Base-by-base conservation (phyloP, 2,329 filamentous ascomycete species). In the Monosporascus sp. region DNA sequence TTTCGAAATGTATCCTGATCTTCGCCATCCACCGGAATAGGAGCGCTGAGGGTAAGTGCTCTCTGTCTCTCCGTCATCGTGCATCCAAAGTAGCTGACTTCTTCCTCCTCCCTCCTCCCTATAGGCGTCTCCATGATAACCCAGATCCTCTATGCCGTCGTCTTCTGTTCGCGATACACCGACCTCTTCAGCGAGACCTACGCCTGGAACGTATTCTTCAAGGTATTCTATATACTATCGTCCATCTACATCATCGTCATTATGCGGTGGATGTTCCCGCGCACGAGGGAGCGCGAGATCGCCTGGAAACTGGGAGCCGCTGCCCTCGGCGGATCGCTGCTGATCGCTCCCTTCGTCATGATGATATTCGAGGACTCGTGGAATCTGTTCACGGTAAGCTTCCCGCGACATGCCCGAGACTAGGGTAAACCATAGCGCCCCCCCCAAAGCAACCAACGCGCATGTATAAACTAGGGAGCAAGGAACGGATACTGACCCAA, bases 1-100 rank as follows among this genome's bases (percentile, higher is more conserved):
- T 85, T 48, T 94, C 91, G 53, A 97, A 96, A 80, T 84, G 86
- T 70, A 94, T 97, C 67, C 80, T 97, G 63, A 91, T 97, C 74
- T 89, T 86, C 75, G 86, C 91, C 52, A 96, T 97, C 65, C 91
- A 96, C 73, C 82, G 83, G 61, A 96, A 97, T 68, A 82, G 82
- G 67, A 94, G 88, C 69, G 88, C 91, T 48, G 91, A 96, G 78
- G 91, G 87, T 85, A 72, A 49, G 68, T 53, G 49, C 26, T 52
- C 45, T 24, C 48, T 49, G 48, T 45, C 5, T 41, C 14, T 38
- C 7, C 1, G 35, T 11, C 8, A 2, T 4, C 6, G 17, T 4
- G 24, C 43, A 37, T 35, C 3, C 17, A 14, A 16, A 48, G 44
- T 22, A 44, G 48, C 24, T 24, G 16, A 43, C 31, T 35, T 51